phyloP scores from a whole-genome alignment of 768 basidiomycete species.

The Leccinum longicurvipes region DNA sequence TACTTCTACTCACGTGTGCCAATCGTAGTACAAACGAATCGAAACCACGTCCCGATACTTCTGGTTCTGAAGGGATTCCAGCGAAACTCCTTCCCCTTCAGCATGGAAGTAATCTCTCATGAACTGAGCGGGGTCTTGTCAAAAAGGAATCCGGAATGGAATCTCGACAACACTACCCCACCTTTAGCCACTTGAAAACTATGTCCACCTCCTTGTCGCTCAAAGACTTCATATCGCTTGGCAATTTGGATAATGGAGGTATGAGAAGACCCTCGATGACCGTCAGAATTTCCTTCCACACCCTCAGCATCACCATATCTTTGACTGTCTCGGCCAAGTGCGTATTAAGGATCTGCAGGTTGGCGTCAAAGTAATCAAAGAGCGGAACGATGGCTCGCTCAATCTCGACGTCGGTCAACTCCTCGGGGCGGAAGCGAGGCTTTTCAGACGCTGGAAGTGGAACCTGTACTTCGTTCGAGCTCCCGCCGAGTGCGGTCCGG shows the following conservation, averaged over 20 bases:
- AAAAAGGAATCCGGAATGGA: not conserved
- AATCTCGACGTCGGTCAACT: constrained; percentile 89
- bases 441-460: constrained; percentile 74
- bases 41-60: constrained; percentile 91
- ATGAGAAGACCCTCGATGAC: constrained; percentile 87
- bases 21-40: constrained; percentile 93
- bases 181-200: constrained; percentile 98
- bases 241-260: constrained; percentile 80
- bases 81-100: constrained; percentile 84
- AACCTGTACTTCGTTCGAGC: constrained; percentile 67
- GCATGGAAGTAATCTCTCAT: constrained; percentile 94
- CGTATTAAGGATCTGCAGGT: constrained; percentile 86
- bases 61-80: constrained; percentile 86
- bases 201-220: constrained; percentile 97
- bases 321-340: constrained; percentile 81
- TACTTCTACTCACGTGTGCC: constrained; percentile 67
- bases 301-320: constrained; percentile 85
- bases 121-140: constrained; percentile 51
- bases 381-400: constrained; percentile 88
- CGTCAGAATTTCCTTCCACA: constrained; percentile 94
- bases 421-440: constrained; percentile 72
- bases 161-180: constrained; percentile 43
- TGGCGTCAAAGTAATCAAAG: constrained; percentile 96
- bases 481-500: constrained; percentile 70
- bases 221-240: constrained; percentile 88